Conservation (phyloP, 2,329 filamentous ascomycete species). For the Cryphonectria japonica region DNA sequence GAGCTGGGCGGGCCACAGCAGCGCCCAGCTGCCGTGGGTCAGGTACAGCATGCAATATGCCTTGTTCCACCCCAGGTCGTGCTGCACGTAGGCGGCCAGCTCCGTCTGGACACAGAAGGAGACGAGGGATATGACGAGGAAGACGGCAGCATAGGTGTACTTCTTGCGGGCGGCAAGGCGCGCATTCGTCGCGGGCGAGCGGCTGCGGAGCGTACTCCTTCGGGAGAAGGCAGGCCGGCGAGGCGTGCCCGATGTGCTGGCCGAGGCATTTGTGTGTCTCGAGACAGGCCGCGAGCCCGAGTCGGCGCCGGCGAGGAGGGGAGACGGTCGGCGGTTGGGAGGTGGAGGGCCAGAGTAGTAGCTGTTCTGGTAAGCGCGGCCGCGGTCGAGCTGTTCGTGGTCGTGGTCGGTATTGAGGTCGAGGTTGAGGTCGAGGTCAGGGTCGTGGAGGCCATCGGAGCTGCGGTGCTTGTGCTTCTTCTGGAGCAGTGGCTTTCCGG, state of each 20-base stretch:
- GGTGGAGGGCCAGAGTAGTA: slow-evolving; percentile 20
- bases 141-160: slow-evolving; percentile 85
- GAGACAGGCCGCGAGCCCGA: slow-evolving; percentile 24
- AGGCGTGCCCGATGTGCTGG: slow-evolving; percentile 37
- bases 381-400: slow-evolving; percentile 27
- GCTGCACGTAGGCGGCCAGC: slow-evolving; percentile 92
- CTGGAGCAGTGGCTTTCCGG: slow-evolving; percentile 27
- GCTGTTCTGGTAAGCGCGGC: slow-evolving; percentile 25
- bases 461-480: slow-evolving; percentile 28
- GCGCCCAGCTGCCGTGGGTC: slow-evolving; percentile 90
- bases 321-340: slow-evolving; percentile 17
- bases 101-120: slow-evolving; percentile 95
- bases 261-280: slow-evolving; percentile 19
- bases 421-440: slow-evolving; percentile 30
- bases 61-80: slow-evolving; percentile 92
- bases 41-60: slow-evolving; percentile 99
- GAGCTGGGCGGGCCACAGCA: slow-evolving; percentile 88
- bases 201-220: slow-evolving; percentile 74
- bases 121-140: slow-evolving; percentile 79
- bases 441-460: slow-evolving; percentile 21
- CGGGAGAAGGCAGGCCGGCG: slow-evolving; percentile 50
- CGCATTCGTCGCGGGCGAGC: slow-evolving; percentile 70
- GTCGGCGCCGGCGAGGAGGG: slow-evolving; percentile 8
- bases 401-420: slow-evolving; percentile 30
- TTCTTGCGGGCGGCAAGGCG: slow-evolving; percentile 73